Evolutionary conservation across 352 stramenopile genomes (phyloP).

Genomic region (Pythium dissotocum): DNA sequence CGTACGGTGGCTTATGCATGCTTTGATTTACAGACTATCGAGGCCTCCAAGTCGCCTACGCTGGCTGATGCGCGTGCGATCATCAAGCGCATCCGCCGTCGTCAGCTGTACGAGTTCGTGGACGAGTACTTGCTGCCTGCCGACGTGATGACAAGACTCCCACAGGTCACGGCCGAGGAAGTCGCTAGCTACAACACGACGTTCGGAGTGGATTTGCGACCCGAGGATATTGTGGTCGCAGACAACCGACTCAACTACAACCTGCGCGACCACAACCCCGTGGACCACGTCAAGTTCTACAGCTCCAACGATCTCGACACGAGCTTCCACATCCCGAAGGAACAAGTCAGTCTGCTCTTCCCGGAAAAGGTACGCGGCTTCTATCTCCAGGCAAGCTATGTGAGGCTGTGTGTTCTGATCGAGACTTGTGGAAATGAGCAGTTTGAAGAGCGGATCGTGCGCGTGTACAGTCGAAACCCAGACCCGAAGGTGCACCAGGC

Average conservation of each 20-base stretch:
- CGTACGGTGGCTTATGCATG: background rate
- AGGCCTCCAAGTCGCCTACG: constrained; percentile 62
- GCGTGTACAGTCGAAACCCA: constrained; percentile 70
- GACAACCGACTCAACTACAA: constrained; percentile 87
- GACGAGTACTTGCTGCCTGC: constrained; percentile 74
- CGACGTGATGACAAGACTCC: constrained; percentile 51
- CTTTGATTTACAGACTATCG: constrained; percentile 46
- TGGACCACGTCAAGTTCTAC: constrained; percentile 87
- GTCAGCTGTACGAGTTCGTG: constrained; percentile 85
- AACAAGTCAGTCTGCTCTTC: constrained; percentile 81
- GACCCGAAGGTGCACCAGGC: constrained; percentile 50
- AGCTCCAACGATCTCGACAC: constrained; percentile 56
- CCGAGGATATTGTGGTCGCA: constrained; percentile 81
- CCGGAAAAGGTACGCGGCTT: constrained; percentile 67
- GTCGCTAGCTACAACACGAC: constrained; percentile 57
- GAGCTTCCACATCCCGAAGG: constrained; percentile 79
- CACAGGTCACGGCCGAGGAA: constrained; percentile 54
- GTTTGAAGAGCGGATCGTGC: constrained; percentile 84
- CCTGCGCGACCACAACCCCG: constrained; percentile 75
- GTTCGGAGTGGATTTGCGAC: constrained; percentile 41
- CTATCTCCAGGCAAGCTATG: background rate
- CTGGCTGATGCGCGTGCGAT: constrained; percentile 56
- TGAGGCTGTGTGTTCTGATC: background rate
- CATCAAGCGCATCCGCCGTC: constrained; percentile 70
- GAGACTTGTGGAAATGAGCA: constrained; percentile 22